phyloP scores from a whole-genome alignment of 1,284 basidiomycete genomes.

The Ustilago trichophora region DNA sequence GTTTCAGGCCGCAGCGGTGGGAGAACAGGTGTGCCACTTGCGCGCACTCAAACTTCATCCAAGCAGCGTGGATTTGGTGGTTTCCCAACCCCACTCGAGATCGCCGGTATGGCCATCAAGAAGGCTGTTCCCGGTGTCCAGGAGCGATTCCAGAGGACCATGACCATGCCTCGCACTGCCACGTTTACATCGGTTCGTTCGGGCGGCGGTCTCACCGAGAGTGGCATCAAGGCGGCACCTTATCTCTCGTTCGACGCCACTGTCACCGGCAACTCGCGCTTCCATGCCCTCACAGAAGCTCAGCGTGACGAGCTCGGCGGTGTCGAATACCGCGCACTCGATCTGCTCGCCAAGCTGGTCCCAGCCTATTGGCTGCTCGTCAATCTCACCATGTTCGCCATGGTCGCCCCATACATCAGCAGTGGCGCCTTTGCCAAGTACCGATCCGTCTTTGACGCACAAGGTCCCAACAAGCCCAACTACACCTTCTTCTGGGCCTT shows the following conservation, averaged over 20 bases:
- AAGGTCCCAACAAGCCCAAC: conserved; percentile 66
- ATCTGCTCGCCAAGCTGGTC: conserved; percentile 72
- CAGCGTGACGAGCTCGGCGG: conserved; percentile 92
- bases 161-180: conserved; percentile 77
- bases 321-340: conserved; percentile 90
- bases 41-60: conserved; percentile 67
- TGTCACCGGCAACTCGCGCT: conserved; percentile 79
- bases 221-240: conserved; percentile 70
- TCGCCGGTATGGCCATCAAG: conserved; percentile 71
- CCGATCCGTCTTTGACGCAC: conserved; percentile 50
- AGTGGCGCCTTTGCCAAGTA: conserved; percentile 45
- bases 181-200: conserved; percentile 70
- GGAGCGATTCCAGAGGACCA: conserved; percentile 50
- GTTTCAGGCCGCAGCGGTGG: conserved; percentile 35
- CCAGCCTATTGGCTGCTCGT: conserved; percentile 48
- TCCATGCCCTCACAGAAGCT: conserved; percentile 79
- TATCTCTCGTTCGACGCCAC: conserved; percentile 82
- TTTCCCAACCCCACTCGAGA: conserved; percentile 81
- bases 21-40: conserved; percentile 61
- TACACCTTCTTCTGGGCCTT: conserved; percentile 80
- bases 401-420: conserved; percentile 61
- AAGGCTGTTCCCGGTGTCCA: conserved; percentile 40
- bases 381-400: conserved; percentile 42
- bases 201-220: conserved; percentile 59
- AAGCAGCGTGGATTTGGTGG: conserved; percentile 76